Conservation (phyloP, 768 basidiomycete species). For the Boletus rubescentipes region DNA sequence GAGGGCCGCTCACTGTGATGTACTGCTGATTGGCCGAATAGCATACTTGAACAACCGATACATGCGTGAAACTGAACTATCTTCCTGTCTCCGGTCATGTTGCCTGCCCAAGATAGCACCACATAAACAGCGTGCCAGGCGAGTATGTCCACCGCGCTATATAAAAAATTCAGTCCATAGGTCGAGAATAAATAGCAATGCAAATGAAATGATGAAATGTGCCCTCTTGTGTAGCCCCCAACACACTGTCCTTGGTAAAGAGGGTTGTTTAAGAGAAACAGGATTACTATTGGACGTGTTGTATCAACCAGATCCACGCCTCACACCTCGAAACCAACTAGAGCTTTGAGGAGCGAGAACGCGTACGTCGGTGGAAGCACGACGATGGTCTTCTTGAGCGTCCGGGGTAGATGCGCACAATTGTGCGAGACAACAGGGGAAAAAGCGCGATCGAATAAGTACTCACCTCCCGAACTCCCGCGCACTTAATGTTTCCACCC, state of each 20-base stretch:
- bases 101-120: conserved; percentile 79
- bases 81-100: conserved; percentile 45
- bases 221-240: conserved; percentile 88
- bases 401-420: conserved; percentile 41
- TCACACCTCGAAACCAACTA: conserved; percentile 45
- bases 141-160: conserved; percentile 68
- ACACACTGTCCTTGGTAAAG: conserved; percentile 62
- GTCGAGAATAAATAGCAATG: conserved; percentile 1
- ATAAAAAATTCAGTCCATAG: conserved; percentile 22
- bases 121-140: conserved; percentile 70
- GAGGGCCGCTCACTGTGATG: conserved; percentile 53
- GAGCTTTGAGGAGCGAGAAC: conserved; percentile 48
- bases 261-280: conserved; percentile 83
- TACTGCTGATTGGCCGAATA: conserved; percentile 65
- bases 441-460: conserved; percentile 7
- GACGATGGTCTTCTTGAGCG: conserved; percentile 93
- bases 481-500: conserved; percentile 27
- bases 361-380: conserved; percentile 59
- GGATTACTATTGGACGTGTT: conserved; percentile 79
- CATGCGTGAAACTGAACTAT: conserved; percentile 37
- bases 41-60: conserved; percentile 85
- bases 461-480: conserved; percentile 48
- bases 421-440: background rate
- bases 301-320: conserved; percentile 78
- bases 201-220: conserved; percentile 46